These are phyloP conservation scores for Silybum marianum DNA, from an alignment of 129 eudicot genomes.

Conservation along the genomic window DNA sequence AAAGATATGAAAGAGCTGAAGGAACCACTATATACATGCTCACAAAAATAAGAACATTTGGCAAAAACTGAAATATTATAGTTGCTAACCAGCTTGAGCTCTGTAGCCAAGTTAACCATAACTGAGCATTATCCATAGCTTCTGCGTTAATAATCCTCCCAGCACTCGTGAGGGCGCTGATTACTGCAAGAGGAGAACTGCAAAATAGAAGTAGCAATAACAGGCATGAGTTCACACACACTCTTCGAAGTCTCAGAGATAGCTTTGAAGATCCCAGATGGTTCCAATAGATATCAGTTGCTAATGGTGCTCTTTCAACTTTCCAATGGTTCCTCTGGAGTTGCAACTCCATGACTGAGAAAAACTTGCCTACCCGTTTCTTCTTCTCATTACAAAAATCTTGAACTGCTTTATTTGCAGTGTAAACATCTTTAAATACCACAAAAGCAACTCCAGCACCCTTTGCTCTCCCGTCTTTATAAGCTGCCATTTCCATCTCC, in stretches of 20 bases:
- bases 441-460: constrained; percentile 99
- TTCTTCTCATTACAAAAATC: constrained; percentile 82
- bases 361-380: constrained; percentile 79
- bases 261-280: constrained; percentile 85
- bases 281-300: constrained; percentile 96
- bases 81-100: constrained; percentile 97
- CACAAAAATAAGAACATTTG: constrained; percentile 90
- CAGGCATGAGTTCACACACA: constrained; percentile 75
- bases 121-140: constrained; percentile 88
- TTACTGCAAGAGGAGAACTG: constrained; percentile 94
- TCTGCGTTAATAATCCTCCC: constrained; percentile 93
- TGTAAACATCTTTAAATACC: constrained; percentile 92
- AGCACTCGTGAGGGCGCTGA: constrained; percentile 73
- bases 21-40: constrained; percentile 96
- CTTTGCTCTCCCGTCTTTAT: constrained; percentile 84
- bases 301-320: constrained; percentile 93
- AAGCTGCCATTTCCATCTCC: constrained; percentile 95
- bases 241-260: constrained; percentile 66
- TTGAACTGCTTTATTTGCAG: constrained; percentile 87
- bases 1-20: constrained; percentile 81
- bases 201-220: constrained; percentile 79
- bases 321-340: constrained; percentile 94
- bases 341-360: constrained; percentile 79
- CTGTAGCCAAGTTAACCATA: constrained; percentile 92
- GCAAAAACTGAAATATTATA: constrained; percentile 85